These are phyloP conservation scores for Skeletonema marinoi DNA, from an alignment of 108 stramenopile genomes.

Conservation along the genomic window DNA sequence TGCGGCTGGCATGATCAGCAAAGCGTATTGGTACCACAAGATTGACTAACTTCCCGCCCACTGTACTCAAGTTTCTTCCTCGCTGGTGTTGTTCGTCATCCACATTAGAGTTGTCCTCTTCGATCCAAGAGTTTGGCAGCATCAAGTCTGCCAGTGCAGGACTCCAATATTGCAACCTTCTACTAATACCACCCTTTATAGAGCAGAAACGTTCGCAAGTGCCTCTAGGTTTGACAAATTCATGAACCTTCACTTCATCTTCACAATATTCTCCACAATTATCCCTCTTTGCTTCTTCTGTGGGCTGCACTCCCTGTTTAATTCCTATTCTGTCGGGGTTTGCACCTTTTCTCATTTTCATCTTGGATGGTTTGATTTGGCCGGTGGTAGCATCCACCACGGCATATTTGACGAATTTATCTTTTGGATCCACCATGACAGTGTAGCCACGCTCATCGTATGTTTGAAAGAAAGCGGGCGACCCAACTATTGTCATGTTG, in stretches of 20 bases:
- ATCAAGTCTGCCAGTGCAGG: not conserved
- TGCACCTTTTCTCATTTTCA: constrained; percentile 4
- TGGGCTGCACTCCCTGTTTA: not conserved
- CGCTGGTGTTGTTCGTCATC: not conserved
- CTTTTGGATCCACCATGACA: constrained; percentile 9
- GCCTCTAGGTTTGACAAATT: not conserved
- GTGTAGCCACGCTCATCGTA: constrained; percentile 18
- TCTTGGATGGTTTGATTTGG: constrained; percentile 10
- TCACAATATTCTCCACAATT: constrained; percentile 11
- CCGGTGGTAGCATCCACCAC: constrained; percentile 1
- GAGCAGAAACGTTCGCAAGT: not conserved
- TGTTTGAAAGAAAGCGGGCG: constrained; percentile 8
- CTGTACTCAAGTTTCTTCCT: not conserved
- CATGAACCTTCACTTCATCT: not conserved
- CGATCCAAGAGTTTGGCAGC: not conserved
- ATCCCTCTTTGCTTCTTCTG: not conserved
- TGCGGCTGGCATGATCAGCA: constrained; percentile 13
- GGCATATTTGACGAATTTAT: constrained; percentile 22
- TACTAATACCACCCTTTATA: not conserved
- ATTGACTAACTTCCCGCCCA: constrained; percentile 2
- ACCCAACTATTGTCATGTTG: constrained; percentile 21
- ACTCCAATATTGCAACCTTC: not conserved
- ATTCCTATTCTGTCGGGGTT: not conserved
- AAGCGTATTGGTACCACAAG: constrained; percentile 28
- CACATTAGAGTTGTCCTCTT: not conserved